These are phyloP conservation scores for Quaeritorhiza haematococci DNA, from an alignment of 371 early-diverging fungal genomes.

Conservation along the genomic window DNA sequence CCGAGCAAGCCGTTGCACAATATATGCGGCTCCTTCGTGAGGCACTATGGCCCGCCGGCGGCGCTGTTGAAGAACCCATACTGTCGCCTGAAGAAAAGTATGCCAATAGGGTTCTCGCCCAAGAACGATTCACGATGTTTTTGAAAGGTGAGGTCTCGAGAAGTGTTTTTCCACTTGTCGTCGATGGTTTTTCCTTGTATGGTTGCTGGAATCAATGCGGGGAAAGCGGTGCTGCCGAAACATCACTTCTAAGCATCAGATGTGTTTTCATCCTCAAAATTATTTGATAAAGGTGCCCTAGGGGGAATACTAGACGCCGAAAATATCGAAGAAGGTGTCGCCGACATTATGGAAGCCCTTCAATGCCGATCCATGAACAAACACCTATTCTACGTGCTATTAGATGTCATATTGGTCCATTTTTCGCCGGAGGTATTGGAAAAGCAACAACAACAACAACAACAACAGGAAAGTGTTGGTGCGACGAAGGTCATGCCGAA, in stretches of 20 bases:
- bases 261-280: too few species aligned
- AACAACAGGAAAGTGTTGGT: too few species aligned
- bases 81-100: constrained; percentile 15
- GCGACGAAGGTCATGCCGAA: too few species aligned
- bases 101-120: constrained; percentile 1
- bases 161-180: too few species aligned
- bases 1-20: constrained; percentile 10
- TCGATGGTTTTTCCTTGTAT: too few species aligned
- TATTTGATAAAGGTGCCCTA: too few species aligned
- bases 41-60: constrained; percentile 21
- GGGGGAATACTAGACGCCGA: constrained; percentile 12
- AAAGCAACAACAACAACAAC: too few species aligned
- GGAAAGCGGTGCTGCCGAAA: too few species aligned
- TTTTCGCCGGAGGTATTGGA: constrained; percentile 24
- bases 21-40: constrained; percentile 11
- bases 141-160: too few species aligned
- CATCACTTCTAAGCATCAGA: too few species aligned
- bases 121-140: too few species aligned
- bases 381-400: constrained; percentile 22
- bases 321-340: constrained; percentile 5
- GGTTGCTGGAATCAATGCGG: too few species aligned
- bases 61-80: background rate
- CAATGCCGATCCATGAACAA: constrained; percentile 26
- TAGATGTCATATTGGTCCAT: constrained; percentile 21
- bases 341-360: constrained; percentile 13